Base-by-base conservation (phyloP, 1,139 yeast species). In the Debaryomyces sp. region DNA sequence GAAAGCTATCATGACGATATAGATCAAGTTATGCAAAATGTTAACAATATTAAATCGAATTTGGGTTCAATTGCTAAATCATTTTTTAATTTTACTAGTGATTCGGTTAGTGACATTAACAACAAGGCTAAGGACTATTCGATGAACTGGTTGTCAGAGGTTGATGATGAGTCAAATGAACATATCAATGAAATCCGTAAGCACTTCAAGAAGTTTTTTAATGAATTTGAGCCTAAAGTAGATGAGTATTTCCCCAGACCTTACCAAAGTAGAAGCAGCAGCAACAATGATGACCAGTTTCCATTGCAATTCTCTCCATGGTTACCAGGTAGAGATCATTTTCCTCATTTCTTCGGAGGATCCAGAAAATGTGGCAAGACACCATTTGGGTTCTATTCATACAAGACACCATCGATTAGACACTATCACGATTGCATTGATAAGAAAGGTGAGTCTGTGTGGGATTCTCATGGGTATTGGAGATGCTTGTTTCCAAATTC, bases 391-490 rank as follows among this genome's bases (percentile, higher is more conserved):
- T 64, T 76, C 48, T 77, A 79, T 62, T 77, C 87, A 1, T 79
- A 73, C 53, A 84, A 84, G 7, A 75, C 80, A 7, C 97, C 97
- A 1, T 74, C 85, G 0, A 70, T 79, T 1, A 68, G 78, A 45
- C 78, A 80, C 53, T 89, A 85, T 62, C 75, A 80, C 50, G 77
- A 80, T 40, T 91, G 97, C 64, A 60, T 78, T 58, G 79, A 79
- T 29, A 72, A 78, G 42, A 69, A 82, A 4, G 97, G 97, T 1
- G 71, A 78, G 15, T 80, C 89, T 1, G 83, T 84, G 8, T 91
- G 96, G 96, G 94, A 88, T 59, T 70, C 81, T 17, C 72, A 78
- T 40, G 97, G 97, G 0, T 79, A 83, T 64, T 91, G 97, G 97
- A 78, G 91, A 60, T 91, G 97, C 67, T 71, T 91, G 47, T 87